phyloP scores from a whole-genome alignment of 495 filamentous ascomycete genomes.

The Recurvomyces mirabilis region DNA sequence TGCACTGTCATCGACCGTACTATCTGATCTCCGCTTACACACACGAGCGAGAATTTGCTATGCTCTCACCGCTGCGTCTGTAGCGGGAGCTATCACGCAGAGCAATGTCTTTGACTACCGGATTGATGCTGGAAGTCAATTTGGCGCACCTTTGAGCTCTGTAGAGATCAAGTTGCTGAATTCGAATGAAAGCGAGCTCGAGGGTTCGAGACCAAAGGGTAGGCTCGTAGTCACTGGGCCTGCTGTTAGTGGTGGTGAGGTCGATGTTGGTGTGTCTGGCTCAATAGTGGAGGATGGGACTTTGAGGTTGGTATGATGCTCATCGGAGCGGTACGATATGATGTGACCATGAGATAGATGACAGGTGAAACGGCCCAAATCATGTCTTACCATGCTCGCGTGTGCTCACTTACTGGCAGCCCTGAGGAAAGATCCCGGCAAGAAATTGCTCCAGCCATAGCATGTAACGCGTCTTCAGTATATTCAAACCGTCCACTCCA shows the following conservation, averaged over 20 bases:
- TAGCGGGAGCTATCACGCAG: constrained; percentile 77
- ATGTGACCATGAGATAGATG: too few relatives aligned
- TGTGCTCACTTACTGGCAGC: too few relatives aligned
- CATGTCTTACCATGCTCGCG: too few relatives aligned
- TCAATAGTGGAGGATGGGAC: constrained; percentile 26
- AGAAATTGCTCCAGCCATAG: too few relatives aligned
- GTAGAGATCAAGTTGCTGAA: constrained; percentile 58
- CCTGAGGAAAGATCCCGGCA: too few relatives aligned
- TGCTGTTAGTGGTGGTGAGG: constrained; percentile 51
- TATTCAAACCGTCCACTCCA: too few relatives aligned
- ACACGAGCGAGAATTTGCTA: constrained; percentile 75
- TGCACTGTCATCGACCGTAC: constrained; percentile 48
- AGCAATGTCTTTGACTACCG: constrained; percentile 83
- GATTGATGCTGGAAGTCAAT: constrained; percentile 52
- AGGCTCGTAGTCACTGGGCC: constrained; percentile 57
- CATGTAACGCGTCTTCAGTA: too few relatives aligned
- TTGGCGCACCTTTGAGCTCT: constrained; percentile 69
- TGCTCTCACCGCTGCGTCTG: constrained; percentile 65
- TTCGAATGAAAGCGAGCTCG: constrained; percentile 40
- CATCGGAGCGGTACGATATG: not conserved
- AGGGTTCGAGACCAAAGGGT: constrained; percentile 39
- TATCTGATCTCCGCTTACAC: constrained; percentile 71
- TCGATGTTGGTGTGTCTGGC: constrained; percentile 41
- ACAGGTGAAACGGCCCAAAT: too few relatives aligned
- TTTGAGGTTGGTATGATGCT: constrained; percentile 8